Base-by-base conservation (phyloP, 805 yeast genomes). In the Candida insectorum region DNA sequence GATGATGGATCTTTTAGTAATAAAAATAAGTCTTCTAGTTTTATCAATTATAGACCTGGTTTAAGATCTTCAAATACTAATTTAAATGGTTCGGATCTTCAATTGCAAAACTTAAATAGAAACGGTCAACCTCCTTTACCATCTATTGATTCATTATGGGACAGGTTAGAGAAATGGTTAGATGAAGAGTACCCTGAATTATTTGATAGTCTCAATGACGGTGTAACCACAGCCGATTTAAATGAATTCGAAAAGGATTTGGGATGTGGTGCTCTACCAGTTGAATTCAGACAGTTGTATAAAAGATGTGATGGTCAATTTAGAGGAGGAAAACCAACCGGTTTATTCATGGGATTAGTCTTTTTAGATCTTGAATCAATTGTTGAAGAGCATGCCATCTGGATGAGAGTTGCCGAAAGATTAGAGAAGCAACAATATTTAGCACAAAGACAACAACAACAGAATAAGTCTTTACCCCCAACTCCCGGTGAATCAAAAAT, bases 101-200 rank as follows among this genome's bases (percentile, higher is more conserved):
- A 71, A 35, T 52, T 70, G 54, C 66, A 62, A 60, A 68, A 47
- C 37, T 69, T 57, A 58, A 65, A 48, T 58, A 54, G 45, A 51
- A 62, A 62, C 24, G 78, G 78, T 1, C 71, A 60, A 40, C 73
- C 75, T 16, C 77, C 77, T 13, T 51, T 71, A 33, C 77, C 77
- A 12, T 53, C 62, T 16, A 48, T 67, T 16, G 73, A 66, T 38
- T 56, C 68, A 4, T 51, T 67, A 32, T 67, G 72, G 73, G 62
- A 57, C 40, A 48, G 71, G 22, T 54, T 67, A 30, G 72, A 62
- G 38, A 41, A 43, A 26, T 66, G 69, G 62, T 52, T 65, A 37
- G 73, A 66, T 25, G 67, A 62, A 30, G 72, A 67, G 43, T 67
- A 65, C 42, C 72, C 73, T 2, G 73, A 67, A 41, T 58, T 67